Evolutionary conservation across 208 protist species (phyloP).

Genomic region (Vickermania ingenoplastis): DNA sequence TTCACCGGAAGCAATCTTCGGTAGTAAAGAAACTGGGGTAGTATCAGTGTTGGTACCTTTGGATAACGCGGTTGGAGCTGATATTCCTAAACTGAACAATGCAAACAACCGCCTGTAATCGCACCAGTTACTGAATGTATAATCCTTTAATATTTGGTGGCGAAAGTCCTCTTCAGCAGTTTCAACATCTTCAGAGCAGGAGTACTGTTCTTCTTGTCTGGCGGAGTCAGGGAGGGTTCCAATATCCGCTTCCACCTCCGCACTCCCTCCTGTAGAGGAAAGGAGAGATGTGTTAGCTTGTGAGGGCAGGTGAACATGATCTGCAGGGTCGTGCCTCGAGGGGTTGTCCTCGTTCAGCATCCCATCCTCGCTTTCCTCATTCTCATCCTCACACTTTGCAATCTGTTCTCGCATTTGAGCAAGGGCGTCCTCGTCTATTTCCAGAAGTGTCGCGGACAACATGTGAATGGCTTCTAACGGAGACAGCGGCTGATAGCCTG

Average conservation of each 20-base stretch:
- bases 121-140: slow-evolving; percentile 52
- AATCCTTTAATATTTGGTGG: slow-evolving; percentile 74
- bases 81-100: neutral
- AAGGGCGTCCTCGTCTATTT: slow-evolving; percentile 29
- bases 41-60: neutral
- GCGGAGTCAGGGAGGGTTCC: slow-evolving; percentile 17
- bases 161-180: slow-evolving; percentile 61
- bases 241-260: no score
- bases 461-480: slow-evolving; percentile 62
- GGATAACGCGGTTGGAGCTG: neutral
- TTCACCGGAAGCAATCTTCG: no score
- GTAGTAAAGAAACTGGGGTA: neutral
- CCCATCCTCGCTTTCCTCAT: no score
- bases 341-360: slow-evolving; percentile 13
- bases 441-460: slow-evolving; percentile 42
- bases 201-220: slow-evolving; percentile 42
- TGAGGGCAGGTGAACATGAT: no score
- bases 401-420: slow-evolving; percentile 14
- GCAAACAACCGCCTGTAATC: slow-evolving; percentile 1
- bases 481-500: slow-evolving; percentile 50
- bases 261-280: no score
- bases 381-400: no score
- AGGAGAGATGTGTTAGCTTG: no score
- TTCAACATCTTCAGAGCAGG: slow-evolving; percentile 36
- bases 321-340: neutral